Percentiles rank a stretch among this genome's conserved stretches.
phyloP scores from a whole-genome alignment of 140 eudicot species.

The Flaveria floridana region DNA sequence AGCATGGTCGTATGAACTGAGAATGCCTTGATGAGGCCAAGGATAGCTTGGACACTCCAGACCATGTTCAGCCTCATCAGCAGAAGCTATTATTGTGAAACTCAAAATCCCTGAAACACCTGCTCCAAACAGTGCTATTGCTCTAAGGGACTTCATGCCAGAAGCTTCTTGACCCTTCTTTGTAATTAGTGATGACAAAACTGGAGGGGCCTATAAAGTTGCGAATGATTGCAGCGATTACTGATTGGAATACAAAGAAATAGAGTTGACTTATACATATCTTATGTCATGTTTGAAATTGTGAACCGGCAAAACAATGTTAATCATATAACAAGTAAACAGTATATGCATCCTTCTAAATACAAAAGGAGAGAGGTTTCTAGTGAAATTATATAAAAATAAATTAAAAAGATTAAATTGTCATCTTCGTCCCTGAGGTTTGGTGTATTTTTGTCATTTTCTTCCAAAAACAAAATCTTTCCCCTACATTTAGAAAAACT shows the following conservation, averaged over 20 bases:
- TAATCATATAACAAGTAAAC: too few relatives aligned
- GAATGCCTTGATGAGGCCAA: slow-evolving; percentile 83
- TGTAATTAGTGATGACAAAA: slow-evolving; percentile 50
- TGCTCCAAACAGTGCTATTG: slow-evolving; percentile 75
- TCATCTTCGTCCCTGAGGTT: too few relatives aligned
- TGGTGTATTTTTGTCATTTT: too few relatives aligned
- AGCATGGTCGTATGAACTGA: slow-evolving; percentile 75
- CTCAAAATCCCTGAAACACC: slow-evolving; percentile 80
- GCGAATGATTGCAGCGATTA: slow-evolving; percentile 21
- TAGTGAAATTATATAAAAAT: too few relatives aligned
- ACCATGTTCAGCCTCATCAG: slow-evolving; percentile 92
- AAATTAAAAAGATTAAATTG: too few relatives aligned
- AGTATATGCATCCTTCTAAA: too few relatives aligned
- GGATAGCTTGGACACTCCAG: slow-evolving; percentile 63
- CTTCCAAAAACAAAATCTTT: too few relatives aligned
- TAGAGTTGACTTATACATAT: neutral
- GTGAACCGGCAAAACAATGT: too few relatives aligned
- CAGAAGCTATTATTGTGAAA: slow-evolving; percentile 61
- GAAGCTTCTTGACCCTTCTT: slow-evolving; percentile 57
- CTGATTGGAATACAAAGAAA: neutral
- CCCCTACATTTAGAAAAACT: too few relatives aligned
- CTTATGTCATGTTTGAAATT: neutral
- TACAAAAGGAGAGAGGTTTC: too few relatives aligned
- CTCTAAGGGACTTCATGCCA: slow-evolving; percentile 54
- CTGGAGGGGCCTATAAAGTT: slow-evolving; percentile 55